Evolutionary conservation across 1,284 basidiomycete species (phyloP), one percentile per base, ranked within the genome.

Genomic region (Tilletia setariae): DNA sequence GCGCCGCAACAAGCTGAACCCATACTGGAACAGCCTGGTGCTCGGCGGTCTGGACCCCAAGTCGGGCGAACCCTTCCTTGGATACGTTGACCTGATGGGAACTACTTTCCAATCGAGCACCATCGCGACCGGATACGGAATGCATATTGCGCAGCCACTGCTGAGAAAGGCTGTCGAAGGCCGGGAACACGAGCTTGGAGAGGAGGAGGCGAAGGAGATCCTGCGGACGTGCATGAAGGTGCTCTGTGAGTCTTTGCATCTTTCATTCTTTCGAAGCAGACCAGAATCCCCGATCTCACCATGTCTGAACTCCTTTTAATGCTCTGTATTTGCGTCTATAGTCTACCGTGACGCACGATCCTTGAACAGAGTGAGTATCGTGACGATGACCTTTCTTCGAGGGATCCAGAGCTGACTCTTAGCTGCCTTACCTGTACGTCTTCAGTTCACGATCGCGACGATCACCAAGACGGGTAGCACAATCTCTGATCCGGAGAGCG

Each of bases 31-130:
- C 81, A 88, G 93, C 25, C 84, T 97, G 64, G 86, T 99, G 67
- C 90, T 99, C 47, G 96, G 93, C n/a, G 80, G 80, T 2, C 71
- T 76, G 16, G 75, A 80, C 35, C 70, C 73, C 6, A 76, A 70
- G 63, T 68, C 74, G 13, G 71, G 71, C 1, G 68, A 56, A 13
- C 76, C 78, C 1, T 81, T 82, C 69, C 85, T 98, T 63, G 90
- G 93, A 1, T 98, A 91, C 81, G 94, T 99, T 59, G 95, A 99
- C 83, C 86, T 98, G n/a, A 86, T 97, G 19, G 96, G 96, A 35
- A 96, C 93, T 28, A 98, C 96, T 0, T 98, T 98, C 83, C 88
- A 90, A 11, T 89, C 94, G 8, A 90, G 92, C n/a, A 95, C 94
- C 4, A 88, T 98, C 46, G 96, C 95, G 1, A 98, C 96, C 0